phyloP scores from a whole-genome alignment of 805 yeast genomes.

The Ogataea nonfermentans region DNA sequence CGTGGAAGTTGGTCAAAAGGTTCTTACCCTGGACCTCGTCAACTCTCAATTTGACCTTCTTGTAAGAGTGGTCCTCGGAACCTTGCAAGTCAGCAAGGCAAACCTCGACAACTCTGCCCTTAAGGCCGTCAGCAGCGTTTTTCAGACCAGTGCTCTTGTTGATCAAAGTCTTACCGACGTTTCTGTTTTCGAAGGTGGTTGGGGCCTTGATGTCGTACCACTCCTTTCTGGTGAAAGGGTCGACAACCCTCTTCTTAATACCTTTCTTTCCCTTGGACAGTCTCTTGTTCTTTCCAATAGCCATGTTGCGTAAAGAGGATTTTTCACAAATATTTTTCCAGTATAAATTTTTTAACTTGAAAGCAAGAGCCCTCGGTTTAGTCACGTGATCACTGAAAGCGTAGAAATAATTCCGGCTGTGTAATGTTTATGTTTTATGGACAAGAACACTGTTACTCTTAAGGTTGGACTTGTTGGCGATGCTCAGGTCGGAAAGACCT shows the following conservation, averaged over 20 bases:
- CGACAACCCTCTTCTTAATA: constrained; percentile 98
- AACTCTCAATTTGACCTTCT: constrained; percentile 95
- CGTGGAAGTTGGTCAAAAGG: constrained; percentile 99
- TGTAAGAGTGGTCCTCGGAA: constrained; percentile 97
- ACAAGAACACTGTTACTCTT: constrained; percentile 51
- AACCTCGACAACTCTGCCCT: constrained; percentile 96
- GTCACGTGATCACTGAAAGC: constrained; percentile 7
- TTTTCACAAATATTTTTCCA: constrained; percentile 11
- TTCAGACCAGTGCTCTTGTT: constrained; percentile 98
- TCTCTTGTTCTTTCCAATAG: constrained; percentile 72
- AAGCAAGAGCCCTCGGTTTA: constrained; percentile 1
- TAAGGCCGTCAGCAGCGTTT: constrained; percentile 96
- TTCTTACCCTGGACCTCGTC: constrained; percentile 99
- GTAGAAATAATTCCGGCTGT: constrained; percentile 6
- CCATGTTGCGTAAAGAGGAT: constrained; percentile 41
- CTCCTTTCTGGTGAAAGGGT: constrained; percentile 99
- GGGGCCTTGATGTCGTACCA: constrained; percentile 99
- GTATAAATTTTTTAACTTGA: constrained; percentile 15
- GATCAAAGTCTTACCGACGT: constrained; percentile 97
- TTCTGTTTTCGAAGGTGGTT: constrained; percentile 96
- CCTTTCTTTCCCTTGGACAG: constrained; percentile 92
- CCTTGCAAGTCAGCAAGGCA: constrained; percentile 97
- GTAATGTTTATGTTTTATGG: constrained; percentile 14
- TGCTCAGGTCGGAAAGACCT: constrained; percentile 94
- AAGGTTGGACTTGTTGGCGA: constrained; percentile 95